These are phyloP conservation scores for Pseudogymnoascus sp. DNA, from an alignment of 2,329 filamentous ascomycete species.

Conservation along the genomic window DNA sequence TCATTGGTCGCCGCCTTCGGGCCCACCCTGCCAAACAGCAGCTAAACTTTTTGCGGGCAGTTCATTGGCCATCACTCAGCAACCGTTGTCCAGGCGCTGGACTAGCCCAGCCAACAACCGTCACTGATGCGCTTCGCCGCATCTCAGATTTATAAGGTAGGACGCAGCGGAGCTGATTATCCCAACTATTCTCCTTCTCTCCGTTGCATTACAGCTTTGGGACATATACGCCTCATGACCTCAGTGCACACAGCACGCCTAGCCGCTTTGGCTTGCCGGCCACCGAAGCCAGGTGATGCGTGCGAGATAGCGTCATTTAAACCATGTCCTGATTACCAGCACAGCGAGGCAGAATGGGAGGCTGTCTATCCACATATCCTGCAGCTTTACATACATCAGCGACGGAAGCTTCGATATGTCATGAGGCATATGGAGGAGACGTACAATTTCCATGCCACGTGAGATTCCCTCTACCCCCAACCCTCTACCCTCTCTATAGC, in stretches of 20 bases:
- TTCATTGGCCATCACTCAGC: neutral
- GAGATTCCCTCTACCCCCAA: slow-evolving; percentile 4
- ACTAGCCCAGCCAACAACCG: neutral
- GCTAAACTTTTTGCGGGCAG: neutral
- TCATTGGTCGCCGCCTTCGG: neutral
- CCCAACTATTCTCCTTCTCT: neutral
- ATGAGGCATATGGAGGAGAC: slow-evolving; percentile 17
- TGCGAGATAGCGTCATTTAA: neutral
- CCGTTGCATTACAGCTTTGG: neutral
- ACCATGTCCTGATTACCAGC: neutral
- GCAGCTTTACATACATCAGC: slow-evolving; percentile 19
- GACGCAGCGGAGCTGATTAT: neutral
- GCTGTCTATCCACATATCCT: slow-evolving; percentile 18
- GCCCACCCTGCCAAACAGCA: neutral
- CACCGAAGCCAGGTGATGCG: neutral
- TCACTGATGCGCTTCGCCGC: neutral
- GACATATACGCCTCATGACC: neutral
- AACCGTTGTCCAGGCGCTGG: neutral
- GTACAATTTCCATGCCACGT: slow-evolving; percentile 20
- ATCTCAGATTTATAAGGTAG: neutral
- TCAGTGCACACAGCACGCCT: neutral
- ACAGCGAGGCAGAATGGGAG: slow-evolving; percentile 18
- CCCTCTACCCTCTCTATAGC: neutral
- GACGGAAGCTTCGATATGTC: slow-evolving; percentile 18
- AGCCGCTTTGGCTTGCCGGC: neutral